Conservation (phyloP, 2,329 filamentous ascomycete genomes). For the Venturia oleaginea region DNA sequence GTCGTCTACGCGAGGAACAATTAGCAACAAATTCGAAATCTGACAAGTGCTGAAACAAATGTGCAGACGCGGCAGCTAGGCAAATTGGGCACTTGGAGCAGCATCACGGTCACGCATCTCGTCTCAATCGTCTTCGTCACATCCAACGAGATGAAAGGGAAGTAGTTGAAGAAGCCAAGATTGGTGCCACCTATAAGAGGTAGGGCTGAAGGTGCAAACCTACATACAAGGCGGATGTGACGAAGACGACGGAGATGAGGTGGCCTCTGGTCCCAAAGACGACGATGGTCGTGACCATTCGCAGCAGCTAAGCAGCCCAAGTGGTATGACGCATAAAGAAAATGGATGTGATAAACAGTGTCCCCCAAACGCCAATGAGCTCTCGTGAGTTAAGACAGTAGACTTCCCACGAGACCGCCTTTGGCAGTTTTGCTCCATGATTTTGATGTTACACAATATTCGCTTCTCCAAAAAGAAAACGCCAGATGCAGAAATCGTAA, state of each 20-base stretch:
- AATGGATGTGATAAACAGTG: conserved; percentile 1
- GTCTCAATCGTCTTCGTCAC: conserved; percentile 31
- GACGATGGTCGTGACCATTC: conserved; percentile 3
- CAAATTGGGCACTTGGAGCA: not conserved
- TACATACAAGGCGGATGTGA: conserved; percentile 35
- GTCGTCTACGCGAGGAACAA: not conserved
- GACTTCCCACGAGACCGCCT: not conserved
- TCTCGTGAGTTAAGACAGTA: not conserved
- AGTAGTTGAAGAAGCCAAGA: conserved; percentile 15
- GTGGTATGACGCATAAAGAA: conserved; percentile 4
- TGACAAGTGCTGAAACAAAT: not conserved
- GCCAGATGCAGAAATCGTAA: conserved; percentile 7
- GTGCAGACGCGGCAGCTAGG: not conserved
- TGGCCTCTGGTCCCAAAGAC: conserved; percentile 23
- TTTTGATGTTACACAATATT: conserved; percentile 5
- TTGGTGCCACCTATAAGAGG: conserved; percentile 15
- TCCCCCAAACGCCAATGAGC: not conserved
- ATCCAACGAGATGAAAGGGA: conserved; percentile 20
- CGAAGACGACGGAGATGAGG: conserved; percentile 35
- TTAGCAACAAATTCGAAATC: not conserved
- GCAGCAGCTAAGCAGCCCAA: not conserved
- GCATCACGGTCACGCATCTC: not conserved
- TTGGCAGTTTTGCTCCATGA: not conserved
- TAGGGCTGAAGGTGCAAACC: conserved; percentile 29
- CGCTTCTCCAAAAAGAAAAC: conserved; percentile 4